These are phyloP conservation scores for Trametes villosa DNA, from an alignment of 768 basidiomycete species.

Conservation along the genomic window DNA sequence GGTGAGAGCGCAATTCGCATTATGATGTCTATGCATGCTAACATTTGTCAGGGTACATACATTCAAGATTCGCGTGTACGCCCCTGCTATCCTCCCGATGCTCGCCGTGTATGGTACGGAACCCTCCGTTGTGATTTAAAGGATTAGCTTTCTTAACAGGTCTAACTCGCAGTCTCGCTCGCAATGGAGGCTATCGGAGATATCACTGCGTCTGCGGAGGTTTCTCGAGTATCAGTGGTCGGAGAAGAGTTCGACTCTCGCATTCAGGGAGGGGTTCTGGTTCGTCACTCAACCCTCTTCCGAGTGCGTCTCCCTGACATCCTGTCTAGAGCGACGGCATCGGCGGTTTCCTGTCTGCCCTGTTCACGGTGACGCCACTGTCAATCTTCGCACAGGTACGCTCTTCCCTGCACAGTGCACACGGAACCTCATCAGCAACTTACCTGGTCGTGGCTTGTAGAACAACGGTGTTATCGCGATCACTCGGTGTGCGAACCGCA, in stretches of 20 bases:
- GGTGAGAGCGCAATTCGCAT: slow-evolving; percentile 42
- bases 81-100: slow-evolving; percentile 68
- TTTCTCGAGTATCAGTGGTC: slow-evolving; percentile 72
- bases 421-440: neutral
- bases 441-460: slow-evolving; percentile 33
- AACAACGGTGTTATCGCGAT: slow-evolving; percentile 85
- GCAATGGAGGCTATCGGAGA: slow-evolving; percentile 89
- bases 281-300: slow-evolving; percentile 37
- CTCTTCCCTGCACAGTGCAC: neutral
- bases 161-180: slow-evolving; percentile 54
- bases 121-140: neutral
- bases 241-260: slow-evolving; percentile 80
- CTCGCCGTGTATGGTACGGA: slow-evolving; percentile 57
- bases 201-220: slow-evolving; percentile 81
- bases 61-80: slow-evolving; percentile 78
- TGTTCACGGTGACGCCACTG: slow-evolving; percentile 82
- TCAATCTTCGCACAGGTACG: slow-evolving; percentile 73
- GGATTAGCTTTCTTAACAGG: neutral
- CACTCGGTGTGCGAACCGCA: slow-evolving; percentile 82
- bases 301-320: neutral
- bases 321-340: slow-evolving; percentile 68
- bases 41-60: slow-evolving; percentile 58
- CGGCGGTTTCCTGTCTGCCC: slow-evolving; percentile 75
- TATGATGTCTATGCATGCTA: neutral
- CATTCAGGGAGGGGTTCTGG: slow-evolving; percentile 82